Evolutionary conservation across 768 basidiomycete genomes (phyloP).

Genomic region (Solioccasus polychromus): DNA sequence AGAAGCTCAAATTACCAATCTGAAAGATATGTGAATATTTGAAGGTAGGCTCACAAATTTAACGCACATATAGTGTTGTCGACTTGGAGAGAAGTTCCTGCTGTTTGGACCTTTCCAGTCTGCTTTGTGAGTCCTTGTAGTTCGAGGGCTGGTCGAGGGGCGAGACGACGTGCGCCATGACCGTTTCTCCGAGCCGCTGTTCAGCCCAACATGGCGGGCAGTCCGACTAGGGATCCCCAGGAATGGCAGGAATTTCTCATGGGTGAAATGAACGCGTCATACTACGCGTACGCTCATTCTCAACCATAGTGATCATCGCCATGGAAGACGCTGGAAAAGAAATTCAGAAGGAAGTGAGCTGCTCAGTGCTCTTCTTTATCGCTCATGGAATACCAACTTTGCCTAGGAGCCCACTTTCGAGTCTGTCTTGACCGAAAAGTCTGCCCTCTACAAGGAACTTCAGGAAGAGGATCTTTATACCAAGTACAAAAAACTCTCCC

Average conservation of each 20-base stretch:
- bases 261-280: conserved; percentile 28
- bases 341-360: conserved; percentile 70
- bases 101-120: conserved; percentile 76
- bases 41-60: conserved; percentile 11
- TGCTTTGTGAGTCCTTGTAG: conserved; percentile 91
- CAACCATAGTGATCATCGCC: conserved; percentile 19
- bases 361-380: neutral
- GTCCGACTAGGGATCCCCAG: neutral
- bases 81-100: conserved; percentile 80
- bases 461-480: conserved; percentile 93
- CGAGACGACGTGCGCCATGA: conserved; percentile 83
- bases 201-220: neutral
- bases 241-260: conserved; percentile 32
- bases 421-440: conserved; percentile 84
- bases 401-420: conserved; percentile 86
- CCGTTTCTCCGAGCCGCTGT: conserved; percentile 13
- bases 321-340: conserved; percentile 94
- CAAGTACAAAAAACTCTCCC: conserved; percentile 94
- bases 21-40: conserved; percentile 29
- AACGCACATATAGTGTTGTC: conserved; percentile 84
- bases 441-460: conserved; percentile 79
- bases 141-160: conserved; percentile 92
- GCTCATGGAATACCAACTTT: neutral
- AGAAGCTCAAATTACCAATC: conserved; percentile 93
- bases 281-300: conserved; percentile 11